Conservation (phyloP, 257 asterid genomes). For the Solanum chiquidenum region DNA sequence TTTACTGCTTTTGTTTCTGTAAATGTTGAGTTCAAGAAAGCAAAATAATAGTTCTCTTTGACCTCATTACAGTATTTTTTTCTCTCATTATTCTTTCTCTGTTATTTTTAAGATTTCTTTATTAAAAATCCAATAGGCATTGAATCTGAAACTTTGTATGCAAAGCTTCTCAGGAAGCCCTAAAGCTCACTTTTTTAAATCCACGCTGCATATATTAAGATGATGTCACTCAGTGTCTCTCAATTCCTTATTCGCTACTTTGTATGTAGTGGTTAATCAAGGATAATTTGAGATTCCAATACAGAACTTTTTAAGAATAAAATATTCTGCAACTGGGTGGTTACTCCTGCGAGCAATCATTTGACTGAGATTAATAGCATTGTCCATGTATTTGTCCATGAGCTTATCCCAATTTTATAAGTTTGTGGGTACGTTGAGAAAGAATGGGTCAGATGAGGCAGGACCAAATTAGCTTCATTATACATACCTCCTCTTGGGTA, state of each 20-base stretch:
- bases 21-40: too few relatives aligned
- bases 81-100: too few relatives aligned
- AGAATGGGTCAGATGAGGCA: not conserved
- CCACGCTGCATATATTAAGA: not conserved
- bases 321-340: not conserved
- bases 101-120: too few relatives aligned
- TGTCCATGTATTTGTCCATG: not conserved
- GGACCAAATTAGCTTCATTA: not conserved
- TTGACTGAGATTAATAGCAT: not conserved
- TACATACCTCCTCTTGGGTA: not conserved
- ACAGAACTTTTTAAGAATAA: not conserved
- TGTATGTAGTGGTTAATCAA: not conserved
- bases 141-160: not conserved
- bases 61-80: too few relatives aligned
- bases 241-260: not conserved
- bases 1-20: too few relatives aligned
- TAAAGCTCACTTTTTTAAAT: not conserved
- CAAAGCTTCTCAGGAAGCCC: not conserved
- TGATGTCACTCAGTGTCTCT: not conserved
- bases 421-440: not conserved
- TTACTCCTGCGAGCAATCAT: not conserved
- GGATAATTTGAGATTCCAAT: not conserved
- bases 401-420: not conserved
- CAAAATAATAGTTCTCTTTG: too few relatives aligned
- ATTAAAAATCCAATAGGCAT: not conserved